Evolutionary conservation across 1,284 basidiomycete species (phyloP).

Genomic region (Xanthoconium separans): DNA sequence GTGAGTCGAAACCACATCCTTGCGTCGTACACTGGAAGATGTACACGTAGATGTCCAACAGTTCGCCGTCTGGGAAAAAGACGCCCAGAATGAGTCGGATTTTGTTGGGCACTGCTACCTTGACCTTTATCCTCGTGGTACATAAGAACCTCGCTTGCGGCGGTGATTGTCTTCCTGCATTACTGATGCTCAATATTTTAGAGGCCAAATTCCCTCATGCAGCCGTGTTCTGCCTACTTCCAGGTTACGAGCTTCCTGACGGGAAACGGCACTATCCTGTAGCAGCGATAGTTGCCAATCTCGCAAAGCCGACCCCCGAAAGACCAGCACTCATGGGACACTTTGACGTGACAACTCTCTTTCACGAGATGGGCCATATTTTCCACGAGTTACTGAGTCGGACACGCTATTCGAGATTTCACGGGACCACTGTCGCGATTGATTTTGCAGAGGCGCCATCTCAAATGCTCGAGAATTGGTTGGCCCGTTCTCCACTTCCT

Average conservation of each 20-base stretch:
- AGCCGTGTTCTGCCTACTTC: conserved; percentile 75
- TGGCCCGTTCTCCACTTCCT: conserved; percentile 6
- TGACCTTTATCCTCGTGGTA: conserved; percentile 83
- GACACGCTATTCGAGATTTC: conserved; percentile 75
- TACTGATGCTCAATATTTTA: conserved; percentile 22
- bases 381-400: conserved; percentile 79
- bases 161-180: conserved; percentile 6
- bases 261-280: conserved; percentile 71
- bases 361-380: conserved; percentile 86
- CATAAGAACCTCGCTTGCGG: too few relatives aligned
- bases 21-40: background rate
- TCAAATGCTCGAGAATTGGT: conserved; percentile 92
- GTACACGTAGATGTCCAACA: conserved; percentile 63
- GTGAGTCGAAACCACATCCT: conserved; percentile 35
- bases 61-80: conserved; percentile 79
- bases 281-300: conserved; percentile 83
- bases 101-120: conserved; percentile 84
- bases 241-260: conserved; percentile 53
- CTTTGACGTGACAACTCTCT: conserved; percentile 77
- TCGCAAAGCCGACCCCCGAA: conserved; percentile 78
- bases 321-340: conserved; percentile 83
- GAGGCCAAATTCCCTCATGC: conserved; percentile 84
- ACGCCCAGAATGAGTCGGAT: conserved; percentile 62
- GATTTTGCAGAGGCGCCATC: conserved; percentile 88
- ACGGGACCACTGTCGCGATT: conserved; percentile 73